Conservation (phyloP, 1,284 basidiomycete species). For the Rhodotorula sp. region DNA sequence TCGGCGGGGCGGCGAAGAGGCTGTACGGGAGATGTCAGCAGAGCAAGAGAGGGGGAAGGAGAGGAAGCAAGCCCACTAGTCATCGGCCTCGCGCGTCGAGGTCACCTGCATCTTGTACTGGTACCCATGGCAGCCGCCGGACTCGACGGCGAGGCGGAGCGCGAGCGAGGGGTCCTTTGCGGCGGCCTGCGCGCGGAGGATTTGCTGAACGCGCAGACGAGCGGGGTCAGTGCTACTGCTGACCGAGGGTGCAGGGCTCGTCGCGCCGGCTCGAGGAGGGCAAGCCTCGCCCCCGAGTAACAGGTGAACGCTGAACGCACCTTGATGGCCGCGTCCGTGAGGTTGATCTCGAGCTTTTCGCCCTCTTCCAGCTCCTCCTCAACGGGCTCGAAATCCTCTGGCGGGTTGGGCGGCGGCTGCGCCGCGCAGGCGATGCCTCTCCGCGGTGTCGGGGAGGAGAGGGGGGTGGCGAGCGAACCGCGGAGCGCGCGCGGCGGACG, state of each 20-base stretch:
- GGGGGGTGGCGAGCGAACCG: not conserved
- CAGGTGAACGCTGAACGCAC: constrained; percentile 1
- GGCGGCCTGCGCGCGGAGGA: constrained; percentile 25
- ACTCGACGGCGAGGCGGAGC: constrained; percentile 76
- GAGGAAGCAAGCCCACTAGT: constrained; percentile 87
- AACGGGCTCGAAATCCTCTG: constrained; percentile 34
- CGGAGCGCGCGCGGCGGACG: not conserved
- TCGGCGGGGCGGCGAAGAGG: constrained; percentile 23
- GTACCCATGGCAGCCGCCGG: constrained; percentile 89
- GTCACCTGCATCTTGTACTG: constrained; percentile 85
- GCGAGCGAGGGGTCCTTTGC: constrained; percentile 65
- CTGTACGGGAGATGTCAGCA: constrained; percentile 10
- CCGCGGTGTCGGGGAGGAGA: too few relatives aligned
- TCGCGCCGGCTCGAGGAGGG: not conserved
- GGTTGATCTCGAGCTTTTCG: constrained; percentile 11
- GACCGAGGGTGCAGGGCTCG: too few relatives aligned
- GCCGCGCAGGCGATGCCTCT: constrained; percentile 13
- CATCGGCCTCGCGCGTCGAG: constrained; percentile 60
- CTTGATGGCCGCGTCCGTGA: constrained; percentile 26
- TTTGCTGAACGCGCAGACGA: constrained; percentile 21
- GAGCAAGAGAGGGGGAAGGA: constrained; percentile 2
- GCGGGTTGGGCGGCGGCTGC: constrained; percentile 19
- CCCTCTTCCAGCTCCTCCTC: constrained; percentile 11
- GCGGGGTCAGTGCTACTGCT: too few relatives aligned
- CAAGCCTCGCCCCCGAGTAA: not conserved